These are phyloP conservation scores for Lactarius indigo DNA, from an alignment of 768 basidiomycete genomes.

Conservation along the genomic window DNA sequence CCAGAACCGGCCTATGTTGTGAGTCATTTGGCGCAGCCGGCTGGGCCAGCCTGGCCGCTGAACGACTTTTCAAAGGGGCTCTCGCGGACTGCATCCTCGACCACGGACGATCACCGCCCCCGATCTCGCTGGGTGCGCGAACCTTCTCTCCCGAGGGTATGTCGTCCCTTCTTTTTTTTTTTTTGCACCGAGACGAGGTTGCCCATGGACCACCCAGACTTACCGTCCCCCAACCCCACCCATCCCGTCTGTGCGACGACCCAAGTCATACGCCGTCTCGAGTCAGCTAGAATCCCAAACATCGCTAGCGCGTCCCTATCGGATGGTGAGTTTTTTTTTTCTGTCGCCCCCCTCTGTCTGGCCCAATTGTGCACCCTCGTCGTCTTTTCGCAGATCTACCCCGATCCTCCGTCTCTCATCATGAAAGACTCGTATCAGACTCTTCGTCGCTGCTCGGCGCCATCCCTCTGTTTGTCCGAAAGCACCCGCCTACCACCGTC, in stretches of 20 bases:
- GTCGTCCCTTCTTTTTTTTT: slow-evolving; percentile 2
- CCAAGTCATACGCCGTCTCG: slow-evolving; percentile 16
- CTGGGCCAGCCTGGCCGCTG: not conserved
- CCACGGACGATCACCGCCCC: slow-evolving; percentile 1
- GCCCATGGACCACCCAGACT: slow-evolving; percentile 20
- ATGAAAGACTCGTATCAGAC: slow-evolving; percentile 20
- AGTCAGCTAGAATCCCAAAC: slow-evolving; percentile 1
- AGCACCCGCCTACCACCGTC: slow-evolving; percentile 16
- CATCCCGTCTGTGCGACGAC: slow-evolving; percentile 22
- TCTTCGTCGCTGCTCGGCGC: slow-evolving; percentile 8
- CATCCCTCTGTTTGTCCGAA: slow-evolving; percentile 17
- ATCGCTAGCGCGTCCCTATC: slow-evolving; percentile 15
- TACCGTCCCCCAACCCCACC: slow-evolving; percentile 37
- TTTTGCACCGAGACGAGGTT: not conserved
- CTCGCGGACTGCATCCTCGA: slow-evolving; percentile 4
- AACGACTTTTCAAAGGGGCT: slow-evolving; percentile 3
- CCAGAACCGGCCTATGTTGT: slow-evolving; percentile 6
- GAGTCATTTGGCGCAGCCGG: not conserved
- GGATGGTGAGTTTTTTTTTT: slow-evolving; percentile 15
- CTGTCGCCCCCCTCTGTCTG: not conserved
- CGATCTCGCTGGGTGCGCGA: not conserved
- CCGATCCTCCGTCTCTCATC: slow-evolving; percentile 22
- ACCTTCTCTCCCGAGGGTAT: slow-evolving; percentile 14
- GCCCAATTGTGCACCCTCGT: not conserved
- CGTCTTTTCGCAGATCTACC: slow-evolving; percentile 15